Evolutionary conservation across 1,284 basidiomycete species (phyloP).

Genomic region (Leccinum angustisporum): DNA sequence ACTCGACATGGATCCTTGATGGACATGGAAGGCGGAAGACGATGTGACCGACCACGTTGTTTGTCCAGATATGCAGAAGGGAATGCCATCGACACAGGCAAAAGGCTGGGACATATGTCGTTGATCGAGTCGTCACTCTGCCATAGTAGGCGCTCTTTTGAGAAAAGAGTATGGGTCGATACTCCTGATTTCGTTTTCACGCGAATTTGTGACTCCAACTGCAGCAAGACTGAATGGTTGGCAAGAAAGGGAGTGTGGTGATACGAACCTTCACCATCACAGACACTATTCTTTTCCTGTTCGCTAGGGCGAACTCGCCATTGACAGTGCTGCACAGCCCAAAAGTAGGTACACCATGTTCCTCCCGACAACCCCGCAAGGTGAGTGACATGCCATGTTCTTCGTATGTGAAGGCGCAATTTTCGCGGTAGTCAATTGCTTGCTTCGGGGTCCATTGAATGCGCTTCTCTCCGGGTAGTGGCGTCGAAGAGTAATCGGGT

Average conservation of each 20-base stretch:
- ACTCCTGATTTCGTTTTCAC: slow-evolving; percentile 41
- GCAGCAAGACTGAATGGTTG: slow-evolving; percentile 6
- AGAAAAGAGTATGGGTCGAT: slow-evolving; percentile 36
- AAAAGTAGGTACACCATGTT: slow-evolving; percentile 31
- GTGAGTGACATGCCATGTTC: slow-evolving; percentile 33
- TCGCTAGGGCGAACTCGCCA: slow-evolving; percentile 43
- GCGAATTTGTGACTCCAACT: slow-evolving; percentile 56
- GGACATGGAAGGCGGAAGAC: slow-evolving; percentile 55
- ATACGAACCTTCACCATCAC: slow-evolving; percentile 46
- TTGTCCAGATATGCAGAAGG: slow-evolving; percentile 46
- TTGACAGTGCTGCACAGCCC: slow-evolving; percentile 33
- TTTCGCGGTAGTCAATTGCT: slow-evolving; percentile 19
- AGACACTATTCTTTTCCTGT: slow-evolving; percentile 40
- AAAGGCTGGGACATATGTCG: slow-evolving; percentile 41
- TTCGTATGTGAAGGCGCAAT: slow-evolving; percentile 32
- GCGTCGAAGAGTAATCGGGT: slow-evolving; percentile 37
- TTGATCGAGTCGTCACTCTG: slow-evolving; percentile 23
- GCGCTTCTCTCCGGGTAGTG: slow-evolving; percentile 33
- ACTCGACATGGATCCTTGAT: slow-evolving; percentile 33
- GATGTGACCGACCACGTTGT: slow-evolving; percentile 17
- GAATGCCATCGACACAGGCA: slow-evolving; percentile 50
- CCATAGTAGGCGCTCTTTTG: slow-evolving; percentile 45
- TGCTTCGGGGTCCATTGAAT: slow-evolving; percentile 33
- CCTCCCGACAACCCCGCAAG: slow-evolving; percentile 32
- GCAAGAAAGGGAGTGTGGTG: background rate